A percentile compares a stretch with the other conserved stretches of the same genome.
These are phyloP conservation scores for Globisporangium nodosum DNA, from an alignment of 352 stramenopile species.

Conservation along the genomic window DNA sequence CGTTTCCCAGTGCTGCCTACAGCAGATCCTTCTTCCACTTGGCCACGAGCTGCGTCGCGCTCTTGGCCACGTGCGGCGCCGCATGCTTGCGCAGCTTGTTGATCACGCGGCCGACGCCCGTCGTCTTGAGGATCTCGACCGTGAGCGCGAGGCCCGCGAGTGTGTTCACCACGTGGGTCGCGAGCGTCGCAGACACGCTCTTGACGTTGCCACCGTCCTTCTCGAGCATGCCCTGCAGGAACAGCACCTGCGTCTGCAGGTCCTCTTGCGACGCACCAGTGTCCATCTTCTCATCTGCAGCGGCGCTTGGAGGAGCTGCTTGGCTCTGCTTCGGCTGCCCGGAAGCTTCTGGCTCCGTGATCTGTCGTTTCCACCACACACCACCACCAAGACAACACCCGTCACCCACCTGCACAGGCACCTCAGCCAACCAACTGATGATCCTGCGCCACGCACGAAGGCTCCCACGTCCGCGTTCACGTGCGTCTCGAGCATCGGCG, in stretches of 20 bases:
- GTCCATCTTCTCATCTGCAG: not conserved
- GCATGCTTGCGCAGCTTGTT: slow-evolving; percentile 85
- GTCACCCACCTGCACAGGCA: not conserved
- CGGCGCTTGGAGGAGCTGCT: not conserved
- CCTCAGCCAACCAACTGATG: not conserved
- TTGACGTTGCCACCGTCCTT: slow-evolving; percentile 68
- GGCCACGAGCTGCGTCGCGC: slow-evolving; percentile 61
- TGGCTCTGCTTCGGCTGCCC: not conserved
- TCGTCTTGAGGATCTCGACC: slow-evolving; percentile 82
- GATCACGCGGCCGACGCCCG: slow-evolving; percentile 73
- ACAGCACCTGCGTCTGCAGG: slow-evolving; percentile 57
- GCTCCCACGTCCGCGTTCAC: slow-evolving; percentile 47
- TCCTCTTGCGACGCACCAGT: slow-evolving; percentile 26
- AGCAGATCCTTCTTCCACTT: slow-evolving; percentile 86
- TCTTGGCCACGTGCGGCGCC: slow-evolving; percentile 51
- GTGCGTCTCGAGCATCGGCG: slow-evolving; percentile 46
- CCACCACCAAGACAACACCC: not conserved
- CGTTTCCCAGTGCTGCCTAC: slow-evolving; percentile 10
- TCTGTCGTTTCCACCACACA: not conserved
- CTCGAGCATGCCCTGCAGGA: slow-evolving; percentile 70
- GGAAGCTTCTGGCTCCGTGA: not conserved
- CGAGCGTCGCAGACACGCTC: slow-evolving; percentile 55
- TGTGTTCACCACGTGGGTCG: slow-evolving; percentile 63
- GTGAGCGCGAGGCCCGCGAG: slow-evolving; percentile 65
- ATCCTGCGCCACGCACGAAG: slow-evolving; percentile 1